These are phyloP conservation scores for Cyclostephanos invisitatus DNA, from an alignment of 108 stramenopile genomes.

Conservation along the genomic window DNA sequence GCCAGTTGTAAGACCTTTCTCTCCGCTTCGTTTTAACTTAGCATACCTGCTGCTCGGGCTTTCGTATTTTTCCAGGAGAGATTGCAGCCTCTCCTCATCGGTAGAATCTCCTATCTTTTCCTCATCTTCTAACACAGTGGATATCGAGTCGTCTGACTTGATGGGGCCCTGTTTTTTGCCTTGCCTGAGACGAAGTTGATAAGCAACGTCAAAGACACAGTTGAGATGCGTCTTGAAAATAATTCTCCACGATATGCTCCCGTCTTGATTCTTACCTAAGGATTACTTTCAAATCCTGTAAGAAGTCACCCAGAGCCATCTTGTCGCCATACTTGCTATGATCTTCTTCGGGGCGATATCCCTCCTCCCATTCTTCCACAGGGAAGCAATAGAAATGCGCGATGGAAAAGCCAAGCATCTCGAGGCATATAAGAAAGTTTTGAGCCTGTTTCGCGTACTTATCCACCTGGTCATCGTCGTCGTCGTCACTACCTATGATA, in stretches of 20 bases:
- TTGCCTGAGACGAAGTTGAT: conserved; percentile 12
- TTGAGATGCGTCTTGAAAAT: not conserved
- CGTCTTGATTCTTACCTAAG: conserved; percentile 33
- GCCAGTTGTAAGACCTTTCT: not conserved
- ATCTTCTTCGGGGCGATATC: conserved; percentile 65
- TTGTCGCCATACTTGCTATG: conserved; percentile 80
- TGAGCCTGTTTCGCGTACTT: conserved; percentile 80
- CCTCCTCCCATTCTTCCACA: conserved; percentile 88
- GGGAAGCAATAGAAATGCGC: conserved; percentile 95
- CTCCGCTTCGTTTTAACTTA: not conserved
- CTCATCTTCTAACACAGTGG: conserved; percentile 45
- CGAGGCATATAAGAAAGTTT: conserved; percentile 94
- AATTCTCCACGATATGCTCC: not conserved
- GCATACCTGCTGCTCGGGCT: not conserved
- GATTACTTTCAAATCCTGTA: conserved; percentile 78
- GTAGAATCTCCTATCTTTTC: conserved; percentile 31
- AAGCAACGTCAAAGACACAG: not conserved
- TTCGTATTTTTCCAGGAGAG: conserved; percentile 36
- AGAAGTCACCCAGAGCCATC: conserved; percentile 84
- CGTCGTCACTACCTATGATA: conserved; percentile 51
- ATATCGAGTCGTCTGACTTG: conserved; percentile 34
- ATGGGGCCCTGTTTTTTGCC: conserved; percentile 19
- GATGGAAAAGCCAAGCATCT: conserved; percentile 90
- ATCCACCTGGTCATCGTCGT: conserved; percentile 39
- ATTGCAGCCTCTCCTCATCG: conserved; percentile 23